Conservation (phyloP, 495 filamentous ascomycete species). For the Pyrenula massariospora region DNA sequence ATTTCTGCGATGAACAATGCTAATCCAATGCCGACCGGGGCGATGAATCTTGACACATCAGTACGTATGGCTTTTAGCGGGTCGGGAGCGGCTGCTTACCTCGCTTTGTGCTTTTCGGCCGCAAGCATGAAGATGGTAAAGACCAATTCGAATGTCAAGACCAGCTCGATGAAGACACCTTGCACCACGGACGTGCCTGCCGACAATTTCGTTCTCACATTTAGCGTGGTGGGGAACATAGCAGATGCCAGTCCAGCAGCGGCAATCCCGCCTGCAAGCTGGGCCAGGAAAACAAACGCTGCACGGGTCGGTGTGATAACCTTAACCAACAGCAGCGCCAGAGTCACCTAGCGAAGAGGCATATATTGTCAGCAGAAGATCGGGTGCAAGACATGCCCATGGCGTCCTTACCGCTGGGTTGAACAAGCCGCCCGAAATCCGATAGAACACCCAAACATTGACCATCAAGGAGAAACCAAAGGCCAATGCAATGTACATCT, state of each 20-base stretch:
- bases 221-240: slow-evolving; percentile 51
- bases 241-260: slow-evolving; percentile 48
- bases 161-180: slow-evolving; percentile 70
- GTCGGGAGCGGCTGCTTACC: no score
- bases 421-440: slow-evolving; percentile 68
- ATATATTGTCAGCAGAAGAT: no score
- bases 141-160: slow-evolving; percentile 69
- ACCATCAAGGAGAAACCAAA: slow-evolving; percentile 69
- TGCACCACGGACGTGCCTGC: slow-evolving; percentile 45
- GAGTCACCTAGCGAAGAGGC: slow-evolving; percentile 47
- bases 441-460: slow-evolving; percentile 81
- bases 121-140: slow-evolving; percentile 76
- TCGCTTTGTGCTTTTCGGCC: no score
- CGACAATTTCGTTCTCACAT: slow-evolving; percentile 46
- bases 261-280: slow-evolving; percentile 46
- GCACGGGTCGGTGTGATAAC: slow-evolving; percentile 40
- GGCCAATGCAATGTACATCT: slow-evolving; percentile 59
- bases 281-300: slow-evolving; percentile 35
- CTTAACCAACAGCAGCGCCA: slow-evolving; percentile 44
- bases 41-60: no score
- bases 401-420: slow-evolving; percentile 68
- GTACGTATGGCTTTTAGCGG: no score
- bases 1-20: slow-evolving; percentile 61
- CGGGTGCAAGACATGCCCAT: no score
- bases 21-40: slow-evolving; percentile 66